These are phyloP conservation scores for Drechslerella coelobrocha DNA, from an alignment of 2,329 filamentous ascomycete genomes.

Conservation along the genomic window DNA sequence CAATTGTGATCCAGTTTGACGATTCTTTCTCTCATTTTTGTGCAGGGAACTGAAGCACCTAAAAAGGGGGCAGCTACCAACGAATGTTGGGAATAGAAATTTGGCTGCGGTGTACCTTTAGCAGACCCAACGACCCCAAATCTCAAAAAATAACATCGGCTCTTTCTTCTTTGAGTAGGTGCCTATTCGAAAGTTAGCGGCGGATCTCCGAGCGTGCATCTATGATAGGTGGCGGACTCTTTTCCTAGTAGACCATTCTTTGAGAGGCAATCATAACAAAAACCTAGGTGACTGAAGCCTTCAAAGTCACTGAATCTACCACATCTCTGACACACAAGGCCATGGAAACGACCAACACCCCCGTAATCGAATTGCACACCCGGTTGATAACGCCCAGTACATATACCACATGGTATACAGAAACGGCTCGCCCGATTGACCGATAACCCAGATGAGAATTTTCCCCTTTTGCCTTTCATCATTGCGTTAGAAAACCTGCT, in stretches of 20 bases:
- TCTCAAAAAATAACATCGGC: too few relatives aligned
- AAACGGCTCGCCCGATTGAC: slow-evolving; percentile 9
- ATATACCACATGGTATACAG: slow-evolving; percentile 25
- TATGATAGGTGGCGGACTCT: slow-evolving; percentile 1
- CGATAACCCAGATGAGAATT: slow-evolving; percentile 11
- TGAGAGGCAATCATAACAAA: slow-evolving; percentile 2
- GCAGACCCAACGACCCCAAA: too few relatives aligned
- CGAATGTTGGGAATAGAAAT: too few relatives aligned
- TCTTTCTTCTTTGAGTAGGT: too few relatives aligned
- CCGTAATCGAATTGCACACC: slow-evolving; percentile 24
- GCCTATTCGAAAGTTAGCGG: too few relatives aligned
- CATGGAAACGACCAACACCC: not conserved
- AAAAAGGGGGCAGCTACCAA: too few relatives aligned
- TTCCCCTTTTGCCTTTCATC: slow-evolving; percentile 26
- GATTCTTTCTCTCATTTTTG: too few relatives aligned
- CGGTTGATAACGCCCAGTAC: slow-evolving; percentile 3
- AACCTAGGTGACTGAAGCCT: not conserved
- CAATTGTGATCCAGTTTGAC: too few relatives aligned
- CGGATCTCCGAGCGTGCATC: too few relatives aligned
- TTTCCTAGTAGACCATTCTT: too few relatives aligned
- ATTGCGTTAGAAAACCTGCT: slow-evolving; percentile 30
- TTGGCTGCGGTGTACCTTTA: too few relatives aligned
- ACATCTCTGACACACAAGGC: slow-evolving; percentile 1
- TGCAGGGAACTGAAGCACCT: too few relatives aligned
- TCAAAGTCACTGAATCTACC: slow-evolving; percentile 3